Percentiles rank a stretch among this genome's conserved stretches.
These are phyloP conservation scores for Moesziomyces antarcticus DNA, from an alignment of 1,284 basidiomycete species.

Conservation along the genomic window DNA sequence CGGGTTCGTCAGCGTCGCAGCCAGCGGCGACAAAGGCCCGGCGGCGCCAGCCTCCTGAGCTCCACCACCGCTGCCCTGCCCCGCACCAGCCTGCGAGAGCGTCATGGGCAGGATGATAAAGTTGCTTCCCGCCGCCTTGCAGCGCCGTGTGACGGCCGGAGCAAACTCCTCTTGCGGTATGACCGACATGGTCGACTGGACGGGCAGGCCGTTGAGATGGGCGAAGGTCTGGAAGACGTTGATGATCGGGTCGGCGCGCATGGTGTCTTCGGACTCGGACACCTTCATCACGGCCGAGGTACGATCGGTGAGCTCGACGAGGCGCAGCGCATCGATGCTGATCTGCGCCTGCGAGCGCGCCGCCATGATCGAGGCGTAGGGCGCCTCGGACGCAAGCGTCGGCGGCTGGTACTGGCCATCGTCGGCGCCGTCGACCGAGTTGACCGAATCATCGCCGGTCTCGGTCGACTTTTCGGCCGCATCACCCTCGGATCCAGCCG, in stretches of 20 bases:
- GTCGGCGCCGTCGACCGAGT: constrained; percentile 34
- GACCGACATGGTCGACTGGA: constrained; percentile 74
- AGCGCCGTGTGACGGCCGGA: constrained; percentile 76
- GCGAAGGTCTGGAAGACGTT: constrained; percentile 85
- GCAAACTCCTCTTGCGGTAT: constrained; percentile 80
- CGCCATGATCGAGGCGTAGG: constrained; percentile 21
- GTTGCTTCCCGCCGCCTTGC: constrained; percentile 74
- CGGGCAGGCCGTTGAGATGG: constrained; percentile 76
- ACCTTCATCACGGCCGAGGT: constrained; percentile 86
- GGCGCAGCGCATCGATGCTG: constrained; percentile 55
- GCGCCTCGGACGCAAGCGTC: constrained; percentile 39
- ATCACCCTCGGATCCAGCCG: constrained; percentile 21
- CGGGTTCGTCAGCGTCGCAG: constrained; percentile 50
- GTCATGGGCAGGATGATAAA: constrained; percentile 87
- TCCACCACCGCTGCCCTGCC: background rate
- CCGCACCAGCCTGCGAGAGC: constrained; percentile 15
- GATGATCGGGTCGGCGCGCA: constrained; percentile 81
- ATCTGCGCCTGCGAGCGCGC: constrained; percentile 39
- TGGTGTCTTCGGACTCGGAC: constrained; percentile 75
- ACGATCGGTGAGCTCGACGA: constrained; percentile 80
- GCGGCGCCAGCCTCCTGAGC: constrained; percentile 12
- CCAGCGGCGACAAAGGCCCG: constrained; percentile 32
- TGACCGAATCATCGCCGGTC: constrained; percentile 23
- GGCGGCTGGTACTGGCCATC: constrained; percentile 33
- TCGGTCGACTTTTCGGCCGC: constrained; percentile 27